Evolutionary conservation across 805 yeast species (phyloP).

Genomic region (Pichia heedii): DNA sequence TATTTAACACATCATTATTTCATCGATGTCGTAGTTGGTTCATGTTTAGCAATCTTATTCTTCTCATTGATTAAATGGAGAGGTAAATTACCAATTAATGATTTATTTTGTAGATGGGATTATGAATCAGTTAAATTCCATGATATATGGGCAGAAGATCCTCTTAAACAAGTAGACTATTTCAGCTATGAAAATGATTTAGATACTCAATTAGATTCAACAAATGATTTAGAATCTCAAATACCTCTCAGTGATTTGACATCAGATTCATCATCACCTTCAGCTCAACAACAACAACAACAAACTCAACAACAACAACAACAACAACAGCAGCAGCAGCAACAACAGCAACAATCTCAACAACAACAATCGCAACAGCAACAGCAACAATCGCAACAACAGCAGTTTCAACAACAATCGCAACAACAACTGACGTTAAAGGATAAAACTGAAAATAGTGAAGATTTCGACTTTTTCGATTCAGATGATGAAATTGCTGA

Average conservation of each 20-base stretch:
- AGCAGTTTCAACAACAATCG: background rate
- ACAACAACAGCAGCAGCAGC: background rate
- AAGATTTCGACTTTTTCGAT: background rate
- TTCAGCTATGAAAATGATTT: slow-evolving; percentile 1
- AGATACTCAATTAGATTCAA: background rate
- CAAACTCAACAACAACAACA: background rate
- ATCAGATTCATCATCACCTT: background rate
- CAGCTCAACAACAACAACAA: background rate
- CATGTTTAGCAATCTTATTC: slow-evolving; percentile 63
- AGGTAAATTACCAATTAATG: slow-evolving; percentile 44
- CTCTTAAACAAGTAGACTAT: slow-evolving; percentile 10
- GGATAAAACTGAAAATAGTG: background rate
- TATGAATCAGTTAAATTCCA: slow-evolving; percentile 9
- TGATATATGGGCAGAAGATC: slow-evolving; percentile 17
- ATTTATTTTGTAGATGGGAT: slow-evolving; percentile 42
- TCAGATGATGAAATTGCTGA: slow-evolving; percentile 5
- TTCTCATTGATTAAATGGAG: slow-evolving; percentile 62
- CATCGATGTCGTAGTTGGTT: slow-evolving; percentile 90
- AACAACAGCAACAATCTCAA: background rate
- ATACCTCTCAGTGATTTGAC: slow-evolving; percentile 4
- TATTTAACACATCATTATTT: slow-evolving; percentile 95
- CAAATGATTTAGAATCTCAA: slow-evolving; percentile 9
- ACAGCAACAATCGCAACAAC: background rate
- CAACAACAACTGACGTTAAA: background rate
- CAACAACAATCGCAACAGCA: background rate